Base-by-base conservation (phyloP, 768 basidiomycete species). In the Suillus americanus region DNA sequence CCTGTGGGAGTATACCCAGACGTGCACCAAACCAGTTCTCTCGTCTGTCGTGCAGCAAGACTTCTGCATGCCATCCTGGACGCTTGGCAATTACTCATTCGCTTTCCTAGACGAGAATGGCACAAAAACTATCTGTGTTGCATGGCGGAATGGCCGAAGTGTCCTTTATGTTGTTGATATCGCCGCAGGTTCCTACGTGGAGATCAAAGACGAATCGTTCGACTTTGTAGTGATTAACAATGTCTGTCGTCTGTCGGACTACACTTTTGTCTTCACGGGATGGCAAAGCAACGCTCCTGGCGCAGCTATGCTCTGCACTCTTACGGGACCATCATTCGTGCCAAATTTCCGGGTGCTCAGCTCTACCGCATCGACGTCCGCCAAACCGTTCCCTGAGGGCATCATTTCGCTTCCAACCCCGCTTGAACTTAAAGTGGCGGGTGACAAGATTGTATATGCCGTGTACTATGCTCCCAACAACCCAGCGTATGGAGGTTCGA, bases 381-480 rank as follows among this genome's bases (percentile, higher is more conserved):
- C 40, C 13, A 40, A 60, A 6, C 38, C 41, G 38, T 28, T 62
- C 18, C 56, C 69, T 53, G 68, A 71, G 7, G 67, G 18, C 12
- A 75, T 77, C 13, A 60, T 74, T 30, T 73, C 73, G 5, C 10
- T 7, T 13, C 73, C 73, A 2, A 1, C 1, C 0, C 65, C 69
- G 3, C 46, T 14, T 14, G 25, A 28, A 14, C 51, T 71, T 25
- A 30, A 60, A 53, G 55, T 66, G 20, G 62, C 48, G 16, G 69
- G 69, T 14, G 66, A 74, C 18, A 71, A 72, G 16, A 75, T 82
- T 5, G 69, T 90, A 23, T 81, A 91, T 70, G 83, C 85, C 3
- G 77, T 90, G 10, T 88, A 81, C 68, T 89, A 89, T 62, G 74
- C 83, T 0, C 91, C 92, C 0, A 79, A 73, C 30, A 91, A 90